Conservation (phyloP, 371 early-diverging fungal genomes). For the Mucor ambiguus region DNA sequence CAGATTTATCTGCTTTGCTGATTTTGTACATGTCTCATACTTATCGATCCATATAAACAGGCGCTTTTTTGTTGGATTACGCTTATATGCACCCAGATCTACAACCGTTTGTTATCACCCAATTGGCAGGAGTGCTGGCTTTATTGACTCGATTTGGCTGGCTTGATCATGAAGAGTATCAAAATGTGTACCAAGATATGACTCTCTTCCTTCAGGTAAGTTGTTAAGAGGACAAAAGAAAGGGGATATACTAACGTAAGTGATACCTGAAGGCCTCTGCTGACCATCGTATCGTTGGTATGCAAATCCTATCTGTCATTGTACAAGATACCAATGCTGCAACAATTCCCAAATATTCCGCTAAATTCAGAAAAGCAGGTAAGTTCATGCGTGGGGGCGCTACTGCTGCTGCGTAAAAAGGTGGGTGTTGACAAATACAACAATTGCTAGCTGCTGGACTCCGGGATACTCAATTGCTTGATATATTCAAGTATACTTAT, state of each 20-base stretch:
- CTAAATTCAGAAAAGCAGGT: constrained; percentile 69
- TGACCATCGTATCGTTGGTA: constrained; percentile 63
- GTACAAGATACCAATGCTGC: constrained; percentile 61
- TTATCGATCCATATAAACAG: constrained; percentile 18
- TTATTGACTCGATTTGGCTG: constrained; percentile 79
- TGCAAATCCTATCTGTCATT: constrained; percentile 56
- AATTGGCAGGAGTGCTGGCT: constrained; percentile 69
- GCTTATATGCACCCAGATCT: constrained; percentile 60
- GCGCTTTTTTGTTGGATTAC: constrained; percentile 66
- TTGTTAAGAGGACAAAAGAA: neutral
- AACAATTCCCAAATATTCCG: constrained; percentile 57
- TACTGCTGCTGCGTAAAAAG: neutral
- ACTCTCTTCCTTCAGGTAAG: constrained; percentile 65
- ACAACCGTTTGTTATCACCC: constrained; percentile 64
- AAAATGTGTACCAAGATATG: constrained; percentile 60
- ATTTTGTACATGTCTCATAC: neutral
- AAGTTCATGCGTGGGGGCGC: neutral
- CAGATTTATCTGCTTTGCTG: neutral
- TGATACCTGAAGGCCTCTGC: constrained; percentile 48
- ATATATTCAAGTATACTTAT: constrained; percentile 67
- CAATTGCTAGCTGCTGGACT: constrained; percentile 69
- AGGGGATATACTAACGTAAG: neutral
- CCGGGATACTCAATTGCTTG: constrained; percentile 73
- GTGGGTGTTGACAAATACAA: neutral
- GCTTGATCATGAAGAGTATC: constrained; percentile 72